phyloP scores from a whole-genome alignment of 1,139 yeast genomes.

The Scheffersomyces segobiensis region DNA sequence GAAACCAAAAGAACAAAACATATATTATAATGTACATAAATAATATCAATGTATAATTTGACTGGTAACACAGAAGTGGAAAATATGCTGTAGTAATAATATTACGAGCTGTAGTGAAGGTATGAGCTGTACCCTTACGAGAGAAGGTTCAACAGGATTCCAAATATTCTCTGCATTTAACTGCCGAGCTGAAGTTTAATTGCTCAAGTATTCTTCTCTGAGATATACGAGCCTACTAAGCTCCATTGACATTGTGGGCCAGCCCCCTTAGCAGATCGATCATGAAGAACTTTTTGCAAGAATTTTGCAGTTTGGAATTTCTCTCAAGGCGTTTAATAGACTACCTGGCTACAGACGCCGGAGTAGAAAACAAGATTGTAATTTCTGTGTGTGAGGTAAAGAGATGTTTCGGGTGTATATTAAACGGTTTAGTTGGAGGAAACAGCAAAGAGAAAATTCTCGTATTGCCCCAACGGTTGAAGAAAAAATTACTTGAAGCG shows the following conservation, averaged over 20 bases:
- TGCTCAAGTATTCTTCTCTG: neutral
- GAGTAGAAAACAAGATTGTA: neutral
- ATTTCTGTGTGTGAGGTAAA: no score
- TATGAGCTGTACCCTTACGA: neutral
- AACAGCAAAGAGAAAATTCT: neutral
- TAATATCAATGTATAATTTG: neutral
- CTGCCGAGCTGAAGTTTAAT: neutral
- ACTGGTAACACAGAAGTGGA: neutral
- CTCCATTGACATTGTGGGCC: neutral
- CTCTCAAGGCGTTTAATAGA: neutral
- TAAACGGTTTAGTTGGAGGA: neutral
- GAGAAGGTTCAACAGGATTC: neutral
- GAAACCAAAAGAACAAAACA: neutral
- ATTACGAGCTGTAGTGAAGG: neutral
- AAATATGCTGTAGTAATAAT: neutral
- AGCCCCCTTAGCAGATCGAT: neutral
- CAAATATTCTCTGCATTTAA: neutral
- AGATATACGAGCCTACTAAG: neutral
- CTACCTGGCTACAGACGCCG: neutral
- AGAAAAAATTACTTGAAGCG: neutral
- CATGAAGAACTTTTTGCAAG: neutral
- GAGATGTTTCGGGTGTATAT: no score
- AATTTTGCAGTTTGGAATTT: neutral
- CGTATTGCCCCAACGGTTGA: neutral
- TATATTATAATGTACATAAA: neutral